Evolutionary conservation across 106 monocot genomes (phyloP).

Genomic region (Cymbidium sinense): DNA sequence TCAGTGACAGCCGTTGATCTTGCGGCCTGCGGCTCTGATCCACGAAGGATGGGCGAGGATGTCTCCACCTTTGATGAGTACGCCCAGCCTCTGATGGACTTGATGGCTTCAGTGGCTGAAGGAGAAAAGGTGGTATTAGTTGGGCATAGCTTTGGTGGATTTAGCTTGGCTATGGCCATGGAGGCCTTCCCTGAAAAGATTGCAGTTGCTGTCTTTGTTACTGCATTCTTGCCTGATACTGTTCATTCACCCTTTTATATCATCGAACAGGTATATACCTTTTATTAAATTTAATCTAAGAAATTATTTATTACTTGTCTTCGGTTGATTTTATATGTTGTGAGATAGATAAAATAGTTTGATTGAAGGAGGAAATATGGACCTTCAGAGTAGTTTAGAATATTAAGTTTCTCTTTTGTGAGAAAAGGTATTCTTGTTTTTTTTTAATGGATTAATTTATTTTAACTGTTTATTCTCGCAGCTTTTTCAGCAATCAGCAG

Average conservation of each 20-base stretch:
- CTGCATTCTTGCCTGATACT: constrained; percentile 18
- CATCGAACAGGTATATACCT: not conserved
- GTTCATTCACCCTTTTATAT: not conserved
- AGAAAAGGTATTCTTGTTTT: too few relatives aligned
- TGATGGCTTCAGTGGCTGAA: not conserved
- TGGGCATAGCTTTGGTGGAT: constrained; percentile 36
- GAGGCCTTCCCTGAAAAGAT: too few relatives aligned
- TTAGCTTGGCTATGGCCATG: constrained; percentile 24
- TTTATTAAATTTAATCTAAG: too few relatives aligned
- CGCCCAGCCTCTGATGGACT: constrained; percentile 17
- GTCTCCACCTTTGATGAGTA: constrained; percentile 23
- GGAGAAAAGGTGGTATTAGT: constrained; percentile 28
- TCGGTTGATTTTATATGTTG: too few relatives aligned
- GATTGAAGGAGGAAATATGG: too few relatives aligned
- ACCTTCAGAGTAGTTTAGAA: too few relatives aligned
- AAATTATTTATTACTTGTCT: too few relatives aligned
- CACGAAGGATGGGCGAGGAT: constrained; percentile 14
- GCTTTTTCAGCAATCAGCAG: too few relatives aligned
- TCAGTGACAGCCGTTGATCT: constrained; percentile 22
- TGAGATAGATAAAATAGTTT: too few relatives aligned
- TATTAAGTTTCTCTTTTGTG: too few relatives aligned
- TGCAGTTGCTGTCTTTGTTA: constrained; percentile 16
- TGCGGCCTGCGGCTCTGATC: constrained; percentile 30
- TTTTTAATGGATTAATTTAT: too few relatives aligned
- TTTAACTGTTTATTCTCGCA: too few relatives aligned